A percentile compares a stretch with the other conserved stretches of the same genome.
Conservation (phyloP, 331 rosid species). For the Saraca asoca region DNA sequence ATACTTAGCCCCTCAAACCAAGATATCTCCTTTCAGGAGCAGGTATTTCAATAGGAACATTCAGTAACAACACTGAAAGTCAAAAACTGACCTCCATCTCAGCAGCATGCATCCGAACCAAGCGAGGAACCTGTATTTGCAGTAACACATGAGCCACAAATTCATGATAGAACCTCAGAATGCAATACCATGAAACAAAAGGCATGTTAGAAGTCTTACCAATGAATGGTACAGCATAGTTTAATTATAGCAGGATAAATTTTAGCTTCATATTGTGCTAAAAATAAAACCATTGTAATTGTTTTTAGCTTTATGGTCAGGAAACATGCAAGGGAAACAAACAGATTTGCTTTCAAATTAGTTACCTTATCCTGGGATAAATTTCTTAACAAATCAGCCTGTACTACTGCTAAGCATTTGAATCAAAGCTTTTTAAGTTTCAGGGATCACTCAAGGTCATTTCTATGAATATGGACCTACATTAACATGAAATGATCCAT, state of each 20-base stretch:
- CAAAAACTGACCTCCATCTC: conserved; percentile 86
- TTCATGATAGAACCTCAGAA: conserved; percentile 21
- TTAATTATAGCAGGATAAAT: not conserved
- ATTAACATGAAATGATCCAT: not conserved
- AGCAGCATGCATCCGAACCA: conserved; percentile 94
- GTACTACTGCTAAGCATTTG: not conserved
- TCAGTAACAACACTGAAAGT: conserved; percentile 1
- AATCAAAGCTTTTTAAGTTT: conserved; percentile 20
- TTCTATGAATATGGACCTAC: conserved; percentile 1
- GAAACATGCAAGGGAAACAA: not conserved
- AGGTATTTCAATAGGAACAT: conserved; percentile 26
- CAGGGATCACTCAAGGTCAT: not conserved
- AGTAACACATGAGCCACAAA: conserved; percentile 32
- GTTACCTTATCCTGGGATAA: not conserved
- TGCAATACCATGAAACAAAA: not conserved
- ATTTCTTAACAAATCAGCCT: not conserved
- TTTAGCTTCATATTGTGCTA: not conserved
- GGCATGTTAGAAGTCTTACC: conserved; percentile 2
- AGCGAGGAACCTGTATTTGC: conserved; percentile 80
- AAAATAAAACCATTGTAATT: no score
- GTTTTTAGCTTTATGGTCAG: no score
- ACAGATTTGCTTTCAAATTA: conserved; percentile 1
- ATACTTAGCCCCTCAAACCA: conserved; percentile 3
- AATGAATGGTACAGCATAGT: not conserved
- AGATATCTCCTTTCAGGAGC: not conserved